phyloP scores from a whole-genome alignment of 2,329 filamentous ascomycete genomes.

The Apiospora sp. region DNA sequence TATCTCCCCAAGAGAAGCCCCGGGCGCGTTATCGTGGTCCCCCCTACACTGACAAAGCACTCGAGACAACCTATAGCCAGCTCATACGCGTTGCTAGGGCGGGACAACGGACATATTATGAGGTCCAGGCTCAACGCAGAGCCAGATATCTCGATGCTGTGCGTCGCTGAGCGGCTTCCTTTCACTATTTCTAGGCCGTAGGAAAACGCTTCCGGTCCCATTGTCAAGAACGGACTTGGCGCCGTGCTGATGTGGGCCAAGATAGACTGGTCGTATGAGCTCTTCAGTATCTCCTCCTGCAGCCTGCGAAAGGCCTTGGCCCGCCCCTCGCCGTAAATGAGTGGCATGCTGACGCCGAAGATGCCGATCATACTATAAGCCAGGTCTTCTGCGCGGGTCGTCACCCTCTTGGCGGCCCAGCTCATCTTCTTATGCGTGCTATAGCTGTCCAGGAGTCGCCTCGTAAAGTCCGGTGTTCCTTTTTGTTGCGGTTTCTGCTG shows the following conservation, averaged over 20 bases:
- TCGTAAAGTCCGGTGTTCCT: background rate
- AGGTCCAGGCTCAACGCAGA: background rate
- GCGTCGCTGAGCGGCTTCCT: background rate
- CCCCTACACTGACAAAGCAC: background rate
- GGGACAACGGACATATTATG: background rate
- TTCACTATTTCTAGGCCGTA: background rate
- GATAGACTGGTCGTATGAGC: background rate
- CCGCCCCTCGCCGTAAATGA: slow-evolving; percentile 43
- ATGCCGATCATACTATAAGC: slow-evolving; percentile 44
- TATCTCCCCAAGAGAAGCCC: background rate
- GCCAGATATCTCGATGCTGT: background rate
- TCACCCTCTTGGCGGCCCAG: slow-evolving; percentile 31
- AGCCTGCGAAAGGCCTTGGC: slow-evolving; percentile 39
- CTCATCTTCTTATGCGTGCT: slow-evolving; percentile 35
- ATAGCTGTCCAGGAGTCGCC: background rate
- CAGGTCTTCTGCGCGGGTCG: slow-evolving; percentile 38
- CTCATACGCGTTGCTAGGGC: background rate
- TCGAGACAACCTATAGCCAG: background rate
- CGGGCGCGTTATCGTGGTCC: background rate
- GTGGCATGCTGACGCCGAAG: slow-evolving; percentile 42
- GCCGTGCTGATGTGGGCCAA: background rate
- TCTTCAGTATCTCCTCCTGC: slow-evolving; percentile 38
- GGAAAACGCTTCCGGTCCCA: background rate
- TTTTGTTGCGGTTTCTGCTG: background rate
- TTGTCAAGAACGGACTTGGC: background rate